Base-by-base conservation (phyloP, 2,329 filamentous ascomycete species). In the Clarireedia paspali region DNA sequence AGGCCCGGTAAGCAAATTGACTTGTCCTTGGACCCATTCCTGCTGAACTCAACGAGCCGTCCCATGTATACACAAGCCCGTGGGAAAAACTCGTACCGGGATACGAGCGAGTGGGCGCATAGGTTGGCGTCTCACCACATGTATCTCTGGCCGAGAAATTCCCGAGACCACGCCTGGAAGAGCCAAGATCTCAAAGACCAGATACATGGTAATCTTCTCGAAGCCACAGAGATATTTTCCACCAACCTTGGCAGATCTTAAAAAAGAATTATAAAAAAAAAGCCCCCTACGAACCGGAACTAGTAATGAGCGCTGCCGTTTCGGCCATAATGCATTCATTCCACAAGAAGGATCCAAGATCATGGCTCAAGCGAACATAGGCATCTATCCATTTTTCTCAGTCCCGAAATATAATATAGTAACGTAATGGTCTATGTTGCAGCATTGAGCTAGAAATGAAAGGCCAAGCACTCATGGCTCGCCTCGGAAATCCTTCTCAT, bases 1-100 rank as follows among this genome's bases (percentile, higher is more conserved):
- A 55, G 53, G 53, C 14, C 53, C 53, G 46, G n/a, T 45, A n/a
- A 39, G 24, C 27, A 55, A 12, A 42, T 26, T 26, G 10, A 7
- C 6, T 15, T 50, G 42, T 20, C 9, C 20, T 20, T 20, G 20
- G 20, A 20, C 9, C n/a, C 12, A 42, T 26, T 10, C 14, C n/a
- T 15, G 20, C 38, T 45, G 10, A 14, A 6, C 9, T 34, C n/a
- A 50, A 26, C 20, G 49, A 44, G 38, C 15, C 2, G 10, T 50
- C 36, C 40, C 26, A 55, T 15, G 14, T 24, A 9, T 4, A 44
- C 1, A 23, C 30, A n/a, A 27, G 20, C 17, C 38, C 27, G 10
- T 20, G 23, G 14, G 17, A 14, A 40, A 40, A 5, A 42, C 14
- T n/a, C 15, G 17, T 34, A 14, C 30, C 30, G 10, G 30, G 30